Percentiles rank a stretch among this genome's conserved stretches.
These are phyloP conservation scores for Sugiyamaella japonica DNA, from an alignment of 1,139 yeast species.

Conservation along the genomic window DNA sequence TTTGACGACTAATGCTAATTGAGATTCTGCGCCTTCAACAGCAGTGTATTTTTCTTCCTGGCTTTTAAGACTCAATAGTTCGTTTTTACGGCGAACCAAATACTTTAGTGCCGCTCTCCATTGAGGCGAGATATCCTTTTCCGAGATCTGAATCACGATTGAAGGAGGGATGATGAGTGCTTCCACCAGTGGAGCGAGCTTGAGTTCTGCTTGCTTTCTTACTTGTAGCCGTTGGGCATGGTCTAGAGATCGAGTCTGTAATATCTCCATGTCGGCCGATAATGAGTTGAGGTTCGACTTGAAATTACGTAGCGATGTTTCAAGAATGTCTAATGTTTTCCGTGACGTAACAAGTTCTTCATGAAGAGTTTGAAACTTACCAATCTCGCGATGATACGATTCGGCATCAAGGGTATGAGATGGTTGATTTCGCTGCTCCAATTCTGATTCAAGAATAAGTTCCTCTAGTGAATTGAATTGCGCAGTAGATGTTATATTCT, in stretches of 20 bases:
- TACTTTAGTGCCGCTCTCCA: slow-evolving; percentile 41
- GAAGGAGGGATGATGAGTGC: slow-evolving; percentile 75
- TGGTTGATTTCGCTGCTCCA: neutral
- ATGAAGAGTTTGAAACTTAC: slow-evolving; percentile 43
- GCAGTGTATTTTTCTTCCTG: slow-evolving; percentile 26
- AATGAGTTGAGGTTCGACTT: slow-evolving; percentile 57
- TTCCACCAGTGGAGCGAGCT: slow-evolving; percentile 68
- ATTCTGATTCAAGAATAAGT: neutral
- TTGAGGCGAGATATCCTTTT: slow-evolving; percentile 38
- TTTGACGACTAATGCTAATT: slow-evolving; percentile 47
- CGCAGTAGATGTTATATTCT: neutral
- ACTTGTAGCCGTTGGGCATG: slow-evolving; percentile 58
- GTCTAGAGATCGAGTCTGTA: slow-evolving; percentile 57
- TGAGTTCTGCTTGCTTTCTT: slow-evolving; percentile 57
- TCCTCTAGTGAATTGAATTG: slow-evolving; percentile 8
- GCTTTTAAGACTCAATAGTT: slow-evolving; percentile 23
- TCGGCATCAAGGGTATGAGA: slow-evolving; percentile 2
- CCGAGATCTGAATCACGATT: slow-evolving; percentile 36
- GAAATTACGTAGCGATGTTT: slow-evolving; percentile 50
- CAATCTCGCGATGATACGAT: slow-evolving; percentile 27
- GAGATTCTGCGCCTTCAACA: slow-evolving; percentile 36
- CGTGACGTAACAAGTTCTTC: slow-evolving; percentile 45
- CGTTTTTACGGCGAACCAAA: slow-evolving; percentile 29
- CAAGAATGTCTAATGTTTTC: slow-evolving; percentile 42
- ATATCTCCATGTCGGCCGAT: slow-evolving; percentile 57